Percentiles rank a stretch among this genome's conserved stretches.
Evolutionary conservation across 2,329 filamentous ascomycete species (phyloP).

Genomic region (Fusarium sp.): DNA sequence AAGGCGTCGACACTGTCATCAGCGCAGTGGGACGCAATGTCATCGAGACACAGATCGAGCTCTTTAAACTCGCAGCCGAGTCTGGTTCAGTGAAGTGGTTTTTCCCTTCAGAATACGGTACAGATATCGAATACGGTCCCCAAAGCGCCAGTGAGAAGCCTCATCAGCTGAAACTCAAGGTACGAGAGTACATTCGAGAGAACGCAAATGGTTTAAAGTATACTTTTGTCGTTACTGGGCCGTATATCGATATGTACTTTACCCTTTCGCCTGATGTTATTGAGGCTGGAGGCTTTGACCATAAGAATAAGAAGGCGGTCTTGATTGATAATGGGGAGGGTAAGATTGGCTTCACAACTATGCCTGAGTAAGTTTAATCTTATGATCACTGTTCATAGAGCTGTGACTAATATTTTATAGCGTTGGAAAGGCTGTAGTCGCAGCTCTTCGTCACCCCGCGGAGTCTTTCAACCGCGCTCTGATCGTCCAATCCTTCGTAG

Average conservation of each 20-base stretch:
- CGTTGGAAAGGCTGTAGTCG: conserved; percentile 73
- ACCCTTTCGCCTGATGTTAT: conserved; percentile 43
- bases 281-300: conserved; percentile 67
- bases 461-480: conserved; percentile 65
- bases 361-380: conserved; percentile 68
- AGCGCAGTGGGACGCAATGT: conserved; percentile 72
- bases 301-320: conserved; percentile 64
- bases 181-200: conserved; percentile 68
- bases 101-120: conserved; percentile 75
- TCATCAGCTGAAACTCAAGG: conserved; percentile 75
- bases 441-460: conserved; percentile 66
- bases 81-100: conserved; percentile 67
- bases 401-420: conserved; percentile 47
- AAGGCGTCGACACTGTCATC: conserved; percentile 71
- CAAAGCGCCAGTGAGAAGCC: conserved; percentile 69
- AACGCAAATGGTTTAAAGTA: conserved; percentile 64
- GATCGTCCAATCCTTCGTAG: conserved; percentile 77
- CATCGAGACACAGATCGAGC: conserved; percentile 67
- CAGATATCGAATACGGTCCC: conserved; percentile 70
- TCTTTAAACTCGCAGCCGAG: conserved; percentile 68
- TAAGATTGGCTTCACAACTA: conserved; percentile 74
- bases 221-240: conserved; percentile 76
- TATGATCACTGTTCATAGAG: neutral
- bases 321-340: conserved; percentile 71
- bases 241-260: conserved; percentile 73